Base-by-base conservation (phyloP, 2,329 filamentous ascomycete genomes). In the Epichloe amarillans region DNA sequence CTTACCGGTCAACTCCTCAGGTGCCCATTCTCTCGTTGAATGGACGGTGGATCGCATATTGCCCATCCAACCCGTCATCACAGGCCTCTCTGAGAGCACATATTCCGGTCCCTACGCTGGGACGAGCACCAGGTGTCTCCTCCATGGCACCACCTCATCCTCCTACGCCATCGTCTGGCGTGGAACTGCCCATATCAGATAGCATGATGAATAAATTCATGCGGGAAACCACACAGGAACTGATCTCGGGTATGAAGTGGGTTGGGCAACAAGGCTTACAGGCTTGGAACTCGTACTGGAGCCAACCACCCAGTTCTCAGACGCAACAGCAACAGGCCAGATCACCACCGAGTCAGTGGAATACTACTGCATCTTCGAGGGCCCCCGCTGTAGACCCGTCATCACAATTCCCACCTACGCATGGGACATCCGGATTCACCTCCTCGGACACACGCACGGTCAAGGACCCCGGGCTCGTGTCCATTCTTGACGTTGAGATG, bases 241-340 rank as follows among this genome's bases (percentile, higher is more conserved):
- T 88, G 41, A 84, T 89, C 42, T 81, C 85, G 52, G 81, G 83
- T 19, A 84, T 82, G 26, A 83, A 79, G 56, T 89, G 84, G 82
- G 79, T 88, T 50, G 82, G 84, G 3, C 85, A 89, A 60, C 85
- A 89, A 62, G 81, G 86, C 21, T 74, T 82, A 60, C 83, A 88
- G 62, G 83, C 83, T 10, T 88, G 86, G 77, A 88, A 88, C 60
- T 84, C 77, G 60, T 91, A 93, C 67, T 89, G 86, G 79, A 88
- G 85, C 60, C 74, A 77, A 62, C 63, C 72, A 52, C 56, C 71
- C 46, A 65, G 59, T 50, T 62, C 70, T 26, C 64, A 65, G 51
- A 39, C 37, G 12, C 73, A 72, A 55, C 68, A 71, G 55, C 66
- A 69, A 66, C 65, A 64, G 51, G 62, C 68, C 21, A 68, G 72